Base-by-base conservation (phyloP, 2,329 filamentous ascomycete genomes). In the Fusarium proliferatum region DNA sequence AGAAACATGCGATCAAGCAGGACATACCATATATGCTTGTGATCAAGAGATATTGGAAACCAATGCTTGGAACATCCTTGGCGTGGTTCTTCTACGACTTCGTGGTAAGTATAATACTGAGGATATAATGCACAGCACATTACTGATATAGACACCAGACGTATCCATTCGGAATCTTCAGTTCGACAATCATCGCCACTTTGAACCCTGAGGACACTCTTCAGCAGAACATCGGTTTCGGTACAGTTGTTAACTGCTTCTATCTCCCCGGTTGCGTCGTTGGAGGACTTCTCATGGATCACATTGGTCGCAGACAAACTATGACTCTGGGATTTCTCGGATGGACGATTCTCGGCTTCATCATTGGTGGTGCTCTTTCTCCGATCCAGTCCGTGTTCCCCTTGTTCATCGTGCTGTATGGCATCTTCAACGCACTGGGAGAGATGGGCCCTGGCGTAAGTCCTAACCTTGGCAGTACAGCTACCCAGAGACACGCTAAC, bases 371-470 rank as follows among this genome's bases (percentile, higher is more conserved):
- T 2, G 58, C 62, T 0, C 42, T 41, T n/a, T 42, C 49, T 15
- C 34, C 42, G 5, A 65, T 65, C 12, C 62, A 65, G 21, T 53
- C 49, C 3, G 48, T 63, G 0, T 63, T 65, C 0, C 62, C 62
- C 1, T 23, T 65, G 5, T 63, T 65, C n/a, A 23, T 65, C 1
- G 62, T 65, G 3, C 16, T 65, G 0, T 65, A 63, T 11, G 62
- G 62, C 5, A 63, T 65, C n/a, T 65, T 65, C 34, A 36, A 53
- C 2, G 49, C 62, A 1, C 15, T 65, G 1, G 62, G 62, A 23
- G 62, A 63, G 16, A 42, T 65, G 30, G 62, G 62, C 9, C 57
- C 57, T 10, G 57, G 57, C 5, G 55, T 58, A 28, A 46, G 39
- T 36, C 4, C 12, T 6, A 5, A 33, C 0, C 2, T 13, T 13